A percentile compares a stretch with the other conserved stretches of the same genome.
phyloP scores from a whole-genome alignment of 768 basidiomycete genomes.

The Tricholoma hemisulphureum region DNA sequence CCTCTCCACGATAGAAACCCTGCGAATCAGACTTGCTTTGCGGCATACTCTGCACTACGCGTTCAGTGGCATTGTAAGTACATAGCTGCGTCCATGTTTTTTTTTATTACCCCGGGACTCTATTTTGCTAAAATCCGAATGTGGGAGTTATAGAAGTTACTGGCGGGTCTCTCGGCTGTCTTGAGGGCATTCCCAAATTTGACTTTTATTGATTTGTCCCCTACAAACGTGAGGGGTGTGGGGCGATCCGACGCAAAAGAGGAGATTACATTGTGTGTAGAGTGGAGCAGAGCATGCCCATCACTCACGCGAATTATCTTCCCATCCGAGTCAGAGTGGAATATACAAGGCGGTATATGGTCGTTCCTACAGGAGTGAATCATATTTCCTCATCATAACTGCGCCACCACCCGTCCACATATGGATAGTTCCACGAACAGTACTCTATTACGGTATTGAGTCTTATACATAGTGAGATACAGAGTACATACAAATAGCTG shows the following conservation, averaged over 20 bases:
- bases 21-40: conserved; percentile 58
- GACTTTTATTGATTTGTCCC: conserved; percentile 57
- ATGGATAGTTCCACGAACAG: no score
- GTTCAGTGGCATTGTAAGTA: conserved; percentile 65
- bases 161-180: conserved; percentile 60
- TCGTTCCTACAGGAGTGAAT: conserved; percentile 14
- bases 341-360: conserved; percentile 35
- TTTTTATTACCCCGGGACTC: conserved; percentile 5
- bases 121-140: conserved; percentile 1
- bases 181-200: conserved; percentile 49
- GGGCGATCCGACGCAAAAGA: conserved; percentile 44
- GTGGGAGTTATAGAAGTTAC: conserved; percentile 44
- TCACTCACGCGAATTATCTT: conserved; percentile 53
- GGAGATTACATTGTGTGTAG: conserved; percentile 49
- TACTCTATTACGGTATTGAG: no score
- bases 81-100: conserved; percentile 5
- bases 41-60: conserved; percentile 66
- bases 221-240: conserved; percentile 49
- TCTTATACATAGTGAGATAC: no score
- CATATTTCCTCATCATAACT: no score
- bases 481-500: conserved; percentile 3
- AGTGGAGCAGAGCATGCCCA: conserved; percentile 56
- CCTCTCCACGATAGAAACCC: conserved; percentile 47
- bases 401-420: no score
- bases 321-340: conserved; percentile 56